phyloP scores from a whole-genome alignment of 805 yeast species.

The Zygosaccharomyces lentus region DNA sequence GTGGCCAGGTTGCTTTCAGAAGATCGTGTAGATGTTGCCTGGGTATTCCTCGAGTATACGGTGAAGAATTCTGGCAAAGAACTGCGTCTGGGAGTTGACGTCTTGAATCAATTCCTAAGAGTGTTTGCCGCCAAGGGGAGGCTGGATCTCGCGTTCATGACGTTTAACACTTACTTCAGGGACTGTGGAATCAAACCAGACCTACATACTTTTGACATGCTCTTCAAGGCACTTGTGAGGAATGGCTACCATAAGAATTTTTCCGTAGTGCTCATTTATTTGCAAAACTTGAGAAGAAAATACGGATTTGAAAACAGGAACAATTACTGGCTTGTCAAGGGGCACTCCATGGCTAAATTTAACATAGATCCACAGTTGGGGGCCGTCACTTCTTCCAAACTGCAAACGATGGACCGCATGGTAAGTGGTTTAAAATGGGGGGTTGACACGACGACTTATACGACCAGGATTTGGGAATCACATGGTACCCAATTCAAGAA shows the following conservation, averaged over 20 bases:
- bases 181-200: slow-evolving; percentile 32
- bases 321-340: slow-evolving; percentile 26
- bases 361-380: slow-evolving; percentile 13
- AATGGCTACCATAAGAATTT: slow-evolving; percentile 34
- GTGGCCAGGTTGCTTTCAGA: slow-evolving; percentile 28
- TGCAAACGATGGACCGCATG: slow-evolving; percentile 5
- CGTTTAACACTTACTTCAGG: slow-evolving; percentile 32
- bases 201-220: slow-evolving; percentile 31
- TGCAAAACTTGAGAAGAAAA: slow-evolving; percentile 17
- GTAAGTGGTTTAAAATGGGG: slow-evolving; percentile 12
- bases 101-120: slow-evolving; percentile 33
- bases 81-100: slow-evolving; percentile 14
- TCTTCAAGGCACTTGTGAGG: slow-evolving; percentile 36
- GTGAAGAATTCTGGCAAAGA: slow-evolving; percentile 9
- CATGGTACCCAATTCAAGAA: slow-evolving; percentile 13
- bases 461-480: slow-evolving; percentile 9
- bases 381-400: slow-evolving; percentile 4
- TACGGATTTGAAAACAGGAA: slow-evolving; percentile 13
- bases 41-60: slow-evolving; percentile 27
- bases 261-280: slow-evolving; percentile 22
- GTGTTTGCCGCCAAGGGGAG: slow-evolving; percentile 34
- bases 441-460: slow-evolving; percentile 7
- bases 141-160: slow-evolving; percentile 35
- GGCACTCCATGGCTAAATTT: slow-evolving; percentile 26
- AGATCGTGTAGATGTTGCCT: slow-evolving; percentile 29